phyloP scores from a whole-genome alignment of 371 early-diverging fungal genomes.

The Mortierella sp. region DNA sequence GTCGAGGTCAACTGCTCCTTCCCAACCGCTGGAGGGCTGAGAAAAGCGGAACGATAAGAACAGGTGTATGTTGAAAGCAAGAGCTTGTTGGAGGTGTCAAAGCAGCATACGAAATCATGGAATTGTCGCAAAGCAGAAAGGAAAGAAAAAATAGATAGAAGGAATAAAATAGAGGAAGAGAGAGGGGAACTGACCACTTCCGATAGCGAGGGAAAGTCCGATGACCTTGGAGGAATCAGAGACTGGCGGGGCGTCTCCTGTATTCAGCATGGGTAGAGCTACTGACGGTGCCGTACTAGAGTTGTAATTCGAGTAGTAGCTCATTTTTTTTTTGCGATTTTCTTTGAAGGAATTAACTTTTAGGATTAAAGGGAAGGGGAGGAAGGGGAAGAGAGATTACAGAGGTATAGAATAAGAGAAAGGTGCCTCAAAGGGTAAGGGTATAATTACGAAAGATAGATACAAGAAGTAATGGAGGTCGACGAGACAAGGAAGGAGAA shows the following conservation, averaged over 20 bases:
- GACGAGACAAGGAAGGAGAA: neutral
- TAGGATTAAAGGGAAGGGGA: neutral
- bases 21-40: neutral
- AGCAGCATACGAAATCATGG: too few relatives aligned
- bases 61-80: neutral
- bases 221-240: slow-evolving; percentile 77
- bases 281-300: slow-evolving; percentile 1
- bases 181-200: slow-evolving; percentile 62
- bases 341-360: neutral
- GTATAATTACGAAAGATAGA: neutral
- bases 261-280: neutral
- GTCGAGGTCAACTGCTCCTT: neutral
- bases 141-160: neutral
- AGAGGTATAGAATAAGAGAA: neutral
- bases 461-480: neutral
- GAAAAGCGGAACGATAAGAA: neutral
- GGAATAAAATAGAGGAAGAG: neutral
- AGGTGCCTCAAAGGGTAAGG: neutral
- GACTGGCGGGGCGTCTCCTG: neutral
- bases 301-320: neutral
- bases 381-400: neutral
- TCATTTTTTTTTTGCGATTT: neutral
- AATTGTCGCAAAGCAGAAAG: neutral
- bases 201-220: slow-evolving; percentile 87
- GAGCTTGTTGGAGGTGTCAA: too few relatives aligned